Evolutionary conservation across 257 asterid species (phyloP).

Genomic region (Lavandula angustifolia): DNA sequence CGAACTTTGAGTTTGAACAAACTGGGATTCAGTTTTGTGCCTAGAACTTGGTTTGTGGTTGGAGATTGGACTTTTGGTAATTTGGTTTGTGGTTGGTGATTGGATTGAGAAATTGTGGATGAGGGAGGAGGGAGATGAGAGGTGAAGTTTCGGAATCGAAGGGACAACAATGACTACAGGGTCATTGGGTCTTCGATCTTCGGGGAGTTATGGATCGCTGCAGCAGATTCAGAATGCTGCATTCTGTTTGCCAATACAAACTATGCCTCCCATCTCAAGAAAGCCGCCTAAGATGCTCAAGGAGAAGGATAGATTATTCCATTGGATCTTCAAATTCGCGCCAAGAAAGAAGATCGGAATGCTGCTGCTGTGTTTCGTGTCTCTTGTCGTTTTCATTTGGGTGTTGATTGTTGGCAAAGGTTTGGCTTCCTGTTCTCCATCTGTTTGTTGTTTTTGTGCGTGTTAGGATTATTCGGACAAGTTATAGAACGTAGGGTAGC

Average conservation of each 20-base stretch:
- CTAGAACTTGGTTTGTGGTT: neutral
- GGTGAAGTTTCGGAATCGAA: slow-evolving; percentile 48
- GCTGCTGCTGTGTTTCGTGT: slow-evolving; percentile 72
- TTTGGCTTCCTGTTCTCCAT: slow-evolving; percentile 32
- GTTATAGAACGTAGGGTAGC: neutral
- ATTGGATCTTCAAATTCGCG: slow-evolving; percentile 77
- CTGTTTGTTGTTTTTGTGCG: neutral
- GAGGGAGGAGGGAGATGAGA: slow-evolving; percentile 51
- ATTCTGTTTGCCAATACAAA: slow-evolving; percentile 52
- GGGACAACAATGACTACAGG: slow-evolving; percentile 72
- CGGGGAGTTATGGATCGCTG: slow-evolving; percentile 97
- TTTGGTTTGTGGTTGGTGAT: slow-evolving; percentile 13
- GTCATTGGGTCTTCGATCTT: slow-evolving; percentile 97
- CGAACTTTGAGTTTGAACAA: neutral
- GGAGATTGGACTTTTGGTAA: slow-evolving; percentile 4
- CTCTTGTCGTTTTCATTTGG: slow-evolving; percentile 74
- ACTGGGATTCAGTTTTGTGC: neutral
- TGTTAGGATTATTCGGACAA: neutral
- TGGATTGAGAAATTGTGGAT: slow-evolving; percentile 32
- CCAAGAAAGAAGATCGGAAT: slow-evolving; percentile 87
- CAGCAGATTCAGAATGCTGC: slow-evolving; percentile 61
- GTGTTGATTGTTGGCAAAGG: slow-evolving; percentile 80
- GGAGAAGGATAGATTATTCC: slow-evolving; percentile 76
- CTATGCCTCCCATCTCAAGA: slow-evolving; percentile 57
- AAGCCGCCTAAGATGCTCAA: slow-evolving; percentile 79